Conservation (phyloP, 225 moss, liverwort and hornwort genomes). For the Polytrichum formosum region DNA sequence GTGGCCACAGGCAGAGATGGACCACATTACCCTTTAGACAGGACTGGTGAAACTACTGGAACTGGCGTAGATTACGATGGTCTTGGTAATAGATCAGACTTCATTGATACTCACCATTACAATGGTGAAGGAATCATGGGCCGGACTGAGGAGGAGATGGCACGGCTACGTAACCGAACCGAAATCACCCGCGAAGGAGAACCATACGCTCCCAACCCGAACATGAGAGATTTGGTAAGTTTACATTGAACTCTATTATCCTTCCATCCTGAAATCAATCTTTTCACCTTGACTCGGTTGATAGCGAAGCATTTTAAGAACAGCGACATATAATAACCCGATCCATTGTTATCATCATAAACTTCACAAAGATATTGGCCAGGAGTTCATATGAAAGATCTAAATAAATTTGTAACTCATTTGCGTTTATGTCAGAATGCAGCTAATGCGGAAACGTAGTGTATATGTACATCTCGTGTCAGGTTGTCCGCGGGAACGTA, state of each 20-base stretch:
- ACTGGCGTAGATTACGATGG: not conserved
- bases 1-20: slow-evolving; percentile 21
- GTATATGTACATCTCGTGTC: too few relatives aligned
- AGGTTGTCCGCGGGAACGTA: too few relatives aligned
- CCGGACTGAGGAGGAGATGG: slow-evolving; percentile 5
- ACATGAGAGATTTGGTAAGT: slow-evolving; percentile 1
- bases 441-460: too few relatives aligned
- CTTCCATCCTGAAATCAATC: not conserved
- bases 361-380: too few relatives aligned
- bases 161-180: slow-evolving; percentile 1
- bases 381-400: too few relatives aligned
- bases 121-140: not conserved
- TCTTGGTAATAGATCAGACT: not conserved
- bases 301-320: too few relatives aligned
- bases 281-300: too few relatives aligned
- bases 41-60: not conserved
- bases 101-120: not conserved
- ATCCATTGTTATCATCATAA: too few relatives aligned
- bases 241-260: too few relatives aligned
- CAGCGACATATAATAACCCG: too few relatives aligned
- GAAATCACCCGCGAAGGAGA: slow-evolving; percentile 8
- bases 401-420: too few relatives aligned
- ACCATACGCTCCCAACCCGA: slow-evolving; percentile 2
- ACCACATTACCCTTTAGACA: not conserved
- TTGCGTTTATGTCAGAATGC: too few relatives aligned